Base-by-base conservation (phyloP, 2,329 filamentous ascomycete genomes). In the Didymella lethalis region DNA sequence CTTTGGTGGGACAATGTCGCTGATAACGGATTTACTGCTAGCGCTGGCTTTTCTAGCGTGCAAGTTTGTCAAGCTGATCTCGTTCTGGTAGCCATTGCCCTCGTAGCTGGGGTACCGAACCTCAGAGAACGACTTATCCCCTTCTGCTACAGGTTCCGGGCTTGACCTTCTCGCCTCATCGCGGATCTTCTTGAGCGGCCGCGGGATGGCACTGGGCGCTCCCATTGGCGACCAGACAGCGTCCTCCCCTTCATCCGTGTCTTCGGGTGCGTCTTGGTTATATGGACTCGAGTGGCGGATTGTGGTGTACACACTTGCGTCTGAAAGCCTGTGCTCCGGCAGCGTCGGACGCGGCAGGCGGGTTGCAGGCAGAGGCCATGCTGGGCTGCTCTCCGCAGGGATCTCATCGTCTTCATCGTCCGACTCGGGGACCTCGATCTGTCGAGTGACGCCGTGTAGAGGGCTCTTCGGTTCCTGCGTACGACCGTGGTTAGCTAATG, bases 101-200 rank as follows among this genome's bases (percentile, higher is more conserved):
- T 69, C 66, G 25, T 73, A 71, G 54, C 70, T 73, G 10, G 69
- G 69, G 16, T 54, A 25, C 28, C 66, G 62, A 28, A 43, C 11
- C n/a, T 61, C 48, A 28, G 47, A 31, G 26, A 26, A 32, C 11
- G 53, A 57, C 10, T 41, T 59, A 12, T 60, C 49, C 14, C 38
- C 14, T 2, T 31, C 26, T 16, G 61, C 16, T 31, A 36, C 1
- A 10, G 2, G 10, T 7, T 28, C 20, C 20, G 45, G 49, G 14
- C 36, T 25, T 3, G 36, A 25, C 16, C 48, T 34, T 3, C 38
- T 29, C 5, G 2, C 2, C 1, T 3, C 46, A 7, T 3, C 20
- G 18, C n/a, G 23, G 1, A 50, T 38, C 4, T 51, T 48, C 20
- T 60, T 59, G 11, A 66, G 41, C 5, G 67, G 61, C 36, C 58